These are phyloP conservation scores for Fibroporia radiculosa DNA, from an alignment of 768 basidiomycete genomes.

Conservation along the genomic window DNA sequence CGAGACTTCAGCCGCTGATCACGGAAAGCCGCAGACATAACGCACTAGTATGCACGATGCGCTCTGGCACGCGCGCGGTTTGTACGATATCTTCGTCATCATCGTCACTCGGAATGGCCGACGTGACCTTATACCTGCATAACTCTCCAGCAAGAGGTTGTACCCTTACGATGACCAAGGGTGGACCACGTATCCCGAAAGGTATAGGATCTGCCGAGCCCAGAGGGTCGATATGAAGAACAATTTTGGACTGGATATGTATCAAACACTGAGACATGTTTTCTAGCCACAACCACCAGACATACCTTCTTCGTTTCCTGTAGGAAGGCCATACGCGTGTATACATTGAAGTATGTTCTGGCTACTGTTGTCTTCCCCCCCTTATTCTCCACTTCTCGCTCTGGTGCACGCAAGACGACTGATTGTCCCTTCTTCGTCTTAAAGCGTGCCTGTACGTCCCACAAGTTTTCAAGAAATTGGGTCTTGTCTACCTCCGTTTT, in stretches of 20 bases:
- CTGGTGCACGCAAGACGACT: conserved; percentile 61
- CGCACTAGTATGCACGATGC: conserved; percentile 78
- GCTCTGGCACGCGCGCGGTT: conserved; percentile 60
- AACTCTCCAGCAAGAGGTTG: conserved; percentile 82
- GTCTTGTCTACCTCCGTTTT: conserved; percentile 62
- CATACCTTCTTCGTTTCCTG: conserved; percentile 73
- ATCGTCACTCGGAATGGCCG: conserved; percentile 66
- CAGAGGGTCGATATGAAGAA: conserved; percentile 75
- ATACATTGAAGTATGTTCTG: conserved; percentile 85
- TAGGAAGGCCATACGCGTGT: conserved; percentile 73
- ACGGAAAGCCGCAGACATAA: neutral
- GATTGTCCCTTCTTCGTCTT: conserved; percentile 68
- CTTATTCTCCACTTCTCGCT: conserved; percentile 67
- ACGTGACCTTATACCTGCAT: conserved; percentile 70
- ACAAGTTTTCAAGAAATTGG: conserved; percentile 83
- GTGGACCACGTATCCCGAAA: conserved; percentile 60
- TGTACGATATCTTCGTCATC: conserved; percentile 80
- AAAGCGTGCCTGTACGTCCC: conserved; percentile 80
- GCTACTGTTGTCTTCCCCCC: conserved; percentile 57
- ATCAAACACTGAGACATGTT: no score
- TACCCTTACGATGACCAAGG: conserved; percentile 73
- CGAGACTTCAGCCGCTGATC: neutral
- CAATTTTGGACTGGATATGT: conserved; percentile 70
- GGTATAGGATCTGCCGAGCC: conserved; percentile 74
- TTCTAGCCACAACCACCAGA: neutral